Percentiles rank a stretch among this genome's conserved stretches.
Conservation (phyloP, 192 early-diverging fungal genomes). For the Entophlyctis luteolus region DNA sequence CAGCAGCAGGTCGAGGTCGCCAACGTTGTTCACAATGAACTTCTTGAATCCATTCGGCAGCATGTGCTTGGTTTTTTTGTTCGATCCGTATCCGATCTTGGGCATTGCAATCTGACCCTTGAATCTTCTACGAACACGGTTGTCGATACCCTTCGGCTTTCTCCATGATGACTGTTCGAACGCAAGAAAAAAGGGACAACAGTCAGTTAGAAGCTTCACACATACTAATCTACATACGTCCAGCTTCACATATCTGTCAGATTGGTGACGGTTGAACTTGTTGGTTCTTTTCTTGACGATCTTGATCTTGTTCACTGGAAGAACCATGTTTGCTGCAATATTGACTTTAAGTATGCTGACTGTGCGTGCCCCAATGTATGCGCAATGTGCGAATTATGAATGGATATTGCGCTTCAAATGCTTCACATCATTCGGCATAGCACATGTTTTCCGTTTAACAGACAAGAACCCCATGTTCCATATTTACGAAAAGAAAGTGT, state of each 20-base stretch:
- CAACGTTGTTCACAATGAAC: conserved; percentile 87
- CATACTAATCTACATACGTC: conserved; percentile 60
- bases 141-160: conserved; percentile 99
- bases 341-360: no score
- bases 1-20: conserved; percentile 90
- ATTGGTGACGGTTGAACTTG: conserved; percentile 95
- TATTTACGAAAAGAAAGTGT: no score
- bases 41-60: conserved; percentile 99
- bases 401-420: no score
- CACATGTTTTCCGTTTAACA: no score
- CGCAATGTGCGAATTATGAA: no score
- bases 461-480: no score
- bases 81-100: conserved; percentile 99
- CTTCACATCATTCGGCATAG: no score
- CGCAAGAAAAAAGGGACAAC: no score
- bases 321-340: no score
- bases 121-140: conserved; percentile 95
- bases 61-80: conserved; percentile 92
- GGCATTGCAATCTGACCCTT: conserved; percentile 96
- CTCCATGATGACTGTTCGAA: conserved; percentile 97
- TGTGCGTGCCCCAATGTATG: no score
- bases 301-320: conserved; percentile 86
- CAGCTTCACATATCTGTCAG: conserved; percentile 96
- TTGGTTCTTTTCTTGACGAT: conserved; percentile 99
- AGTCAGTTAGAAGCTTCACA: no score